A percentile compares a stretch with the other conserved stretches of the same genome.
These are phyloP conservation scores for Pyrenochaeta sp. DNA, from an alignment of 2,329 filamentous ascomycete genomes.

Conservation along the genomic window DNA sequence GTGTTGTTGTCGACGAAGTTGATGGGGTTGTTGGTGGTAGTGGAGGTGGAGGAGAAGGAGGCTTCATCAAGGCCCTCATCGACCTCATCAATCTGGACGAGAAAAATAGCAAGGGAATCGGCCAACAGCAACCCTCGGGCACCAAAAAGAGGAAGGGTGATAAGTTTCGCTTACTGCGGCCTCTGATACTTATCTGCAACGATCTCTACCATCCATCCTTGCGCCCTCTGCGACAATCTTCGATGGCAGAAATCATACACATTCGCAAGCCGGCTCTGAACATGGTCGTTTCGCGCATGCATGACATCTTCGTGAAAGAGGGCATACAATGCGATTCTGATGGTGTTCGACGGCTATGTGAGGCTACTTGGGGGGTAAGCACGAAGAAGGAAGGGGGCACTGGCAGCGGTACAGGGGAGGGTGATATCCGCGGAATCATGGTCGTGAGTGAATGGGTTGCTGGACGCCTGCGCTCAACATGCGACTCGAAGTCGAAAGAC, in stretches of 20 bases:
- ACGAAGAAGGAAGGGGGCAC: constrained; percentile 70
- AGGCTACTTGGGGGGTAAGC: constrained; percentile 81
- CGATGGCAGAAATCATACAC: constrained; percentile 89
- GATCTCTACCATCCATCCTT: constrained; percentile 94
- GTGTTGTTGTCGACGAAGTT: constrained; percentile 94
- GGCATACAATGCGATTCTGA: constrained; percentile 88
- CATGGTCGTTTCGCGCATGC: constrained; percentile 81
- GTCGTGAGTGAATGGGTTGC: constrained; percentile 89
- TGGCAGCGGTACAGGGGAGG: constrained; percentile 68
- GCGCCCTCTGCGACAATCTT: constrained; percentile 80
- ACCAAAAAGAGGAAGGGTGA: constrained; percentile 76
- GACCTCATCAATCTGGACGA: constrained; percentile 88
- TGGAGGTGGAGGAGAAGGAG: constrained; percentile 78
- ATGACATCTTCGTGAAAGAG: constrained; percentile 86
- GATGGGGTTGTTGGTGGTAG: constrained; percentile 85
- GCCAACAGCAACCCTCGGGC: constrained; percentile 43
- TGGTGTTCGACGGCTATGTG: constrained; percentile 83
- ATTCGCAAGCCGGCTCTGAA: constrained; percentile 88
- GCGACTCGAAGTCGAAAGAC: constrained; percentile 45
- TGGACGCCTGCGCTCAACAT: constrained; percentile 65
- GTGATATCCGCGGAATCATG: constrained; percentile 83
- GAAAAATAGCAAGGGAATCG: constrained; percentile 67
- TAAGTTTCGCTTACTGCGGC: constrained; percentile 84
- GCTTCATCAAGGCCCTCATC: constrained; percentile 93
- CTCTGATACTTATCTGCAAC: constrained; percentile 94